Percentiles rank a stretch among this genome's conserved stretches.
phyloP scores from a whole-genome alignment of 495 filamentous ascomycete species.

The Penicillium riverlandense region DNA sequence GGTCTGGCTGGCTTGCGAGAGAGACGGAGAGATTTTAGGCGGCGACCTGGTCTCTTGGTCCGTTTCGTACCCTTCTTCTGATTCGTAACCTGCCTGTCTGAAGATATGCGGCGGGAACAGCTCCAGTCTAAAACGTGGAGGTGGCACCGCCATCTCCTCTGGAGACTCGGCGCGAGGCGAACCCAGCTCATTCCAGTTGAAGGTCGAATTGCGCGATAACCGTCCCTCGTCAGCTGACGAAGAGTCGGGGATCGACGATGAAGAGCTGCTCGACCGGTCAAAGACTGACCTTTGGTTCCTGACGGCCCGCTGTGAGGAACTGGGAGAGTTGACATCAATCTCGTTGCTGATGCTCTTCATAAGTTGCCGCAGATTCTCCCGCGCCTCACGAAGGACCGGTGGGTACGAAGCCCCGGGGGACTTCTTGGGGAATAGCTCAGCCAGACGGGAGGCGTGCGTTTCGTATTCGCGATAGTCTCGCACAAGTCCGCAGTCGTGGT shows the following conservation, averaged over 20 bases:
- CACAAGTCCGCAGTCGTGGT: conserved; percentile 50
- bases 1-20: conserved; percentile 27
- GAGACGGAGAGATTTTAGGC: conserved; percentile 19
- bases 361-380: conserved; percentile 38
- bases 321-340: conserved; percentile 49
- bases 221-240: conserved; percentile 24
- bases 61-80: conserved; percentile 37
- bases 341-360: conserved; percentile 47
- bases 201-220: conserved; percentile 27
- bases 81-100: conserved; percentile 20
- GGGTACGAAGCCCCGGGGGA: conserved; percentile 22
- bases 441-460: conserved; percentile 56
- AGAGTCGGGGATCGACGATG: conserved; percentile 37
- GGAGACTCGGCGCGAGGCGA: conserved; percentile 27
- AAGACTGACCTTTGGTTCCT: conserved; percentile 59
- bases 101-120: conserved; percentile 34
- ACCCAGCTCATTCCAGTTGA: conserved; percentile 22
- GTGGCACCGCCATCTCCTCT: conserved; percentile 16
- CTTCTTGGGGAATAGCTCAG: conserved; percentile 30
- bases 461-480: conserved; percentile 66
- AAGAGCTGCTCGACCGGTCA: conserved; percentile 61
- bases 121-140: conserved; percentile 22
- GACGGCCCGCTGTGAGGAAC: conserved; percentile 39
- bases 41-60: conserved; percentile 27
- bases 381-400: conserved; percentile 26